phyloP scores from a whole-genome alignment of 1,284 basidiomycete genomes.

The Coniferiporia weirii region DNA sequence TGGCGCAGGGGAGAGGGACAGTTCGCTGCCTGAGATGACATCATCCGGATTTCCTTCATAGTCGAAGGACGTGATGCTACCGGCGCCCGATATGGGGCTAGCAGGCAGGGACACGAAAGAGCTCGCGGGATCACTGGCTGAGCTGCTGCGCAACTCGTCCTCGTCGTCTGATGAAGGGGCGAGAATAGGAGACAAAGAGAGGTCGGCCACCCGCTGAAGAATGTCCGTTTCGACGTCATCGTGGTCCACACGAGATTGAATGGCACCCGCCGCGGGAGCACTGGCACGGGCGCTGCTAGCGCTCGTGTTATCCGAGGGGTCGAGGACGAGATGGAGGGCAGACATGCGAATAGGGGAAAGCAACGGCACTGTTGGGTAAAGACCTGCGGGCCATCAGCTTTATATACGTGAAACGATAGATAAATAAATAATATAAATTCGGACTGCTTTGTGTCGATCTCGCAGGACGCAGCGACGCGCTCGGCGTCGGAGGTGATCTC shows the following conservation, averaged over 20 bases:
- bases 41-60: constrained; percentile 22
- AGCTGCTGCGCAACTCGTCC: constrained; percentile 1
- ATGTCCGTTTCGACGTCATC: neutral
- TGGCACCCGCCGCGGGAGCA: neutral
- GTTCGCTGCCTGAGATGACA: constrained; percentile 1
- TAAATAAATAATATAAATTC: neutral
- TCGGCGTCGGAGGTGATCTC: neutral
- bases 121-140: constrained; percentile 17
- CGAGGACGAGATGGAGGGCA: neutral
- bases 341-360: neutral
- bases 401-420: neutral
- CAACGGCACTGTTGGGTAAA: neutral
- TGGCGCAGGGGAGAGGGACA: constrained; percentile 56
- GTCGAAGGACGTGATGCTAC: constrained; percentile 36
- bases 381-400: neutral
- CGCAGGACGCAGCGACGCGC: neutral
- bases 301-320: neutral
- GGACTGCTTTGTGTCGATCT: neutral
- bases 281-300: neutral
- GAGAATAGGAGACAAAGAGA: neutral
- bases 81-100: constrained; percentile 32
- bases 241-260: neutral
- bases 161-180: neutral
- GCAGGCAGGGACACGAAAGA: constrained; percentile 35
- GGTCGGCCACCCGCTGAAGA: neutral